phyloP scores from a whole-genome alignment of 2,329 filamentous ascomycete genomes.

The Orbilia blumenaviensis region DNA sequence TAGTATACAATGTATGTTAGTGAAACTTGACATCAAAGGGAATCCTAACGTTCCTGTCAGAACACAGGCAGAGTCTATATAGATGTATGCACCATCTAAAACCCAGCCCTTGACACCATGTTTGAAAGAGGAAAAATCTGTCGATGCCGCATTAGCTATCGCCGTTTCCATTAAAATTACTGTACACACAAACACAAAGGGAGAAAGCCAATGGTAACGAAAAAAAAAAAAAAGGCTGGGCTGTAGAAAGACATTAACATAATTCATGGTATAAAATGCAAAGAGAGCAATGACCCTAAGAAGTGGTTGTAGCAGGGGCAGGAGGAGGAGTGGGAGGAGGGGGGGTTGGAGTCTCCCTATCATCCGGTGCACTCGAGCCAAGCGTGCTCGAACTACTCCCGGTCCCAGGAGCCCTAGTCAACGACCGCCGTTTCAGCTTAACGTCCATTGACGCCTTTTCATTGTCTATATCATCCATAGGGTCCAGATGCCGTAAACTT shows the following conservation, averaged over 20 bases:
- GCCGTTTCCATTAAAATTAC: constrained; percentile 49
- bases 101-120: neutral
- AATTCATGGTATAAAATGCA: neutral
- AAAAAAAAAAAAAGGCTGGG: neutral
- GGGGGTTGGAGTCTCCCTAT: neutral
- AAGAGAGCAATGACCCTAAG: too few relatives aligned
- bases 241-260: neutral
- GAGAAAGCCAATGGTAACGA: neutral
- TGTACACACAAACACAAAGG: constrained; percentile 22
- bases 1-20: neutral
- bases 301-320: too few relatives aligned
- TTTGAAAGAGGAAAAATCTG: constrained; percentile 20
- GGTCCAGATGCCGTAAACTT: constrained; percentile 26
- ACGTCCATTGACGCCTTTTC: constrained; percentile 51
- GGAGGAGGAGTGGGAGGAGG: neutral
- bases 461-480: constrained; percentile 35
- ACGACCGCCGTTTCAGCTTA: constrained; percentile 42
- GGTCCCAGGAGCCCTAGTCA: constrained; percentile 24
- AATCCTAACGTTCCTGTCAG: too few relatives aligned
- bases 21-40: too few relatives aligned
- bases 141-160: constrained; percentile 38
- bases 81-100: neutral
- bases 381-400: constrained; percentile 26
- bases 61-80: too few relatives aligned
- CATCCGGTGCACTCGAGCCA: constrained; percentile 17